Evolutionary conservation across 208 protist genomes (phyloP).

Genomic region (Leishmania tropica): DNA sequence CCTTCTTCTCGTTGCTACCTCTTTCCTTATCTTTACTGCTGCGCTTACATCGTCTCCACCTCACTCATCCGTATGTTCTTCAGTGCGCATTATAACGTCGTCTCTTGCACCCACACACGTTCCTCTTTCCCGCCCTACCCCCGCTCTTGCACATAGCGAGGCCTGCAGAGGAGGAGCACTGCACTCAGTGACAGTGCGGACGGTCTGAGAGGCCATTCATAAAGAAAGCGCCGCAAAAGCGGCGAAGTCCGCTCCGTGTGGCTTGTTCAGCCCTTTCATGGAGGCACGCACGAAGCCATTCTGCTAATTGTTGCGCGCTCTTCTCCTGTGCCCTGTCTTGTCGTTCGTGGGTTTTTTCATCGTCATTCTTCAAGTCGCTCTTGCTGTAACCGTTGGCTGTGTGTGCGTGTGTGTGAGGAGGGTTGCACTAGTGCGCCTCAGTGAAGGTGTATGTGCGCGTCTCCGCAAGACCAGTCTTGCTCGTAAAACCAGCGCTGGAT

Average conservation of each 20-base stretch:
- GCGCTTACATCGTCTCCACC: background rate
- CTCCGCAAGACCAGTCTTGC: background rate
- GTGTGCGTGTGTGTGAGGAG: background rate
- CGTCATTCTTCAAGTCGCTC: background rate
- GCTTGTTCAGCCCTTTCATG: background rate
- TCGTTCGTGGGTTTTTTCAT: background rate
- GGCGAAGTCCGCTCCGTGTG: background rate
- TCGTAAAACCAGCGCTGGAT: background rate
- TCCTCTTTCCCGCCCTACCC: background rate
- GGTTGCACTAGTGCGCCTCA: background rate
- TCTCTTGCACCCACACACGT: background rate
- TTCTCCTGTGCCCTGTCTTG: background rate
- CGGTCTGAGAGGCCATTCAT: background rate
- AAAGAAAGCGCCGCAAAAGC: background rate
- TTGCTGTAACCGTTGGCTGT: background rate
- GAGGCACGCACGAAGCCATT: background rate
- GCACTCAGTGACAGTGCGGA: background rate
- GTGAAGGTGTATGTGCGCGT: background rate
- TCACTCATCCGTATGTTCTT: background rate
- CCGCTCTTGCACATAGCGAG: background rate
- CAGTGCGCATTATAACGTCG: no score
- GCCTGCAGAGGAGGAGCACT: background rate
- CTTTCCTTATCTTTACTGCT: background rate
- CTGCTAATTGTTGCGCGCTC: background rate
- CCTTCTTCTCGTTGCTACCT: background rate